Percentiles rank a stretch among this genome's conserved stretches.
Evolutionary conservation across 495 filamentous ascomycete species (phyloP).

Genomic region (Neurospora tetrasperma): DNA sequence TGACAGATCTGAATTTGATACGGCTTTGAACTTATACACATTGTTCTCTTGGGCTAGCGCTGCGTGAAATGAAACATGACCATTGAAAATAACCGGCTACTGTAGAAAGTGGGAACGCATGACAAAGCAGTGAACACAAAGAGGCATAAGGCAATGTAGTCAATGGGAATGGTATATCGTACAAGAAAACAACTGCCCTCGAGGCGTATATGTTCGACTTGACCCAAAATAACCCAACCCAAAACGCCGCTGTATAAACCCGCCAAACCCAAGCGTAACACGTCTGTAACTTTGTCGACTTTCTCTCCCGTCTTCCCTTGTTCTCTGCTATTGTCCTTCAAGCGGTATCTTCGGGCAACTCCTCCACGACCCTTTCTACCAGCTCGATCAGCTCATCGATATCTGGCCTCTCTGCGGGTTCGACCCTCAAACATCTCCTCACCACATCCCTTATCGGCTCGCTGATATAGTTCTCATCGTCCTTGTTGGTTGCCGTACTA

Average conservation of each 20-base stretch:
- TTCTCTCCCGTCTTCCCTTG: background rate
- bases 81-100: background rate
- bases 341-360: slow-evolving; percentile 58
- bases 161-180: background rate
- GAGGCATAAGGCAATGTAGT: background rate
- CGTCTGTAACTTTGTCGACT: background rate
- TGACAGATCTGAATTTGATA: background rate
- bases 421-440: slow-evolving; percentile 79
- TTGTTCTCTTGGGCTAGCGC: background rate
- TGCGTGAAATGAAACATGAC: background rate
- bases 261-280: background rate
- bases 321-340: background rate
- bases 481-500: slow-evolving; percentile 6
- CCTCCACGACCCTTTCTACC: slow-evolving; percentile 63
- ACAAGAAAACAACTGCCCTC: background rate
- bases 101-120: background rate
- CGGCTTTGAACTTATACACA: background rate
- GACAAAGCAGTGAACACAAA: background rate
- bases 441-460: slow-evolving; percentile 77
- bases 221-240: background rate
- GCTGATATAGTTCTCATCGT: slow-evolving; percentile 44
- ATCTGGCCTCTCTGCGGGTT: slow-evolving; percentile 82
- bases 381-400: slow-evolving; percentile 79
- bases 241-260: background rate
- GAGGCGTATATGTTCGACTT: background rate